Percentiles rank a stretch among this genome's conserved stretches.
Evolutionary conservation across 768 basidiomycete species (phyloP).

Genomic region (Daedaleopsis nitida): DNA sequence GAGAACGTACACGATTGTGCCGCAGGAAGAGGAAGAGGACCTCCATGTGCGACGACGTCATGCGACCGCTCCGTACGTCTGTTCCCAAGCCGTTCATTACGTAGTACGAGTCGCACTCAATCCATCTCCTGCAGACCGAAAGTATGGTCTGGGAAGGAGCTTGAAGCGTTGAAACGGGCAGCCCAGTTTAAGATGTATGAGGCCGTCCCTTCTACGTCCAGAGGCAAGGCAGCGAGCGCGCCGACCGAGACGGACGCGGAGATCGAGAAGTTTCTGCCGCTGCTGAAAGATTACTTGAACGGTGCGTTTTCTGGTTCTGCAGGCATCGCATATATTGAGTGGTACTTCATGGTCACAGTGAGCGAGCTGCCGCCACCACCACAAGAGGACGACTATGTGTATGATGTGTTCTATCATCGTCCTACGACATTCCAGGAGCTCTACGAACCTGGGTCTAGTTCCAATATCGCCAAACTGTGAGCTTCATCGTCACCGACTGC

Average conservation of each 20-base stretch:
- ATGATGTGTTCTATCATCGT: conserved; percentile 81
- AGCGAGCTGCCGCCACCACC: conserved; percentile 29
- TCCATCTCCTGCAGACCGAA: conserved; percentile 47
- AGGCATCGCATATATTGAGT: neutral
- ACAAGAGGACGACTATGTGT: conserved; percentile 68
- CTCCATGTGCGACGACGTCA: conserved; percentile 4
- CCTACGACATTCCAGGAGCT: conserved; percentile 62
- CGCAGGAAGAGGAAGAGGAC: conserved; percentile 11
- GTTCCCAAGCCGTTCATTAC: neutral
- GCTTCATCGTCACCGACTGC: conserved; percentile 22
- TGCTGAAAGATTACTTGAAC: conserved; percentile 75
- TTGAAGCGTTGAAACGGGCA: conserved; percentile 36
- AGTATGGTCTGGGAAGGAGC: conserved; percentile 54
- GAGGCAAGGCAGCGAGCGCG: neutral
- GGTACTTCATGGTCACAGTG: conserved; percentile 24
- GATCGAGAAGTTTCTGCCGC: conserved; percentile 75
- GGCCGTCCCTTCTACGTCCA: conserved; percentile 47
- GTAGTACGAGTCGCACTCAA: too few species aligned
- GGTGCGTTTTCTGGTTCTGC: conserved; percentile 40
- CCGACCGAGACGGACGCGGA: conserved; percentile 47
- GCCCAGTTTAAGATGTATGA: conserved; percentile 66
- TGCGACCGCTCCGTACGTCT: conserved; percentile 30
- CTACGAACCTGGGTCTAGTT: conserved; percentile 48
- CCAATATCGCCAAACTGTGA: conserved; percentile 67
- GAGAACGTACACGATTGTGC: conserved; percentile 27